Evolutionary conservation across 1,284 basidiomycete genomes (phyloP).

Genomic region (Trichosporon sp.): DNA sequence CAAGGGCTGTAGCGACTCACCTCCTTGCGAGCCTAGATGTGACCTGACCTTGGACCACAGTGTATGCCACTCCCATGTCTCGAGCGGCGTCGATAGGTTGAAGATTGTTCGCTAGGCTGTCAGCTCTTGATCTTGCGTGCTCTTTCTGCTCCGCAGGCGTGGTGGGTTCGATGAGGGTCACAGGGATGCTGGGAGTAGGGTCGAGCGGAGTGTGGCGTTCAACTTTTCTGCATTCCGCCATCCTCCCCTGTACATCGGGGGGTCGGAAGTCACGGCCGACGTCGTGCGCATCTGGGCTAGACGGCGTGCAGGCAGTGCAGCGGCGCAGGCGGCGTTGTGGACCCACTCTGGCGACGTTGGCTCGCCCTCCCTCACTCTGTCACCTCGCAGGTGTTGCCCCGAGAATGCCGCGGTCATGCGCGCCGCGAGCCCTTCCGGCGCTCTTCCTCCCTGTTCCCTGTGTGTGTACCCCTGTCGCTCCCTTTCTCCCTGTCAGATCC

Average conservation of each 20-base stretch:
- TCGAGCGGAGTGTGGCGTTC: background rate
- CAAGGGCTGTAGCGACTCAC: background rate
- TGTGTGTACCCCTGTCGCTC: background rate
- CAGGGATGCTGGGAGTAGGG: background rate
- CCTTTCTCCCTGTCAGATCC: background rate
- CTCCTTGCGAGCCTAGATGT: constrained; percentile 12
- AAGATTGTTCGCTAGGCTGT: constrained; percentile 12
- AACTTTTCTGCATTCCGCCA: background rate
- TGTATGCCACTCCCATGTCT: constrained; percentile 16
- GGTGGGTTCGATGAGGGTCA: background rate
- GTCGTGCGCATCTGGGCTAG: background rate
- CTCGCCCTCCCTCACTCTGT: too few species aligned
- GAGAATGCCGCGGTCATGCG: background rate
- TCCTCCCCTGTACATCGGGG: background rate
- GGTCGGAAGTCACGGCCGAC: too few species aligned
- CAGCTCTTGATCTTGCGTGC: background rate
- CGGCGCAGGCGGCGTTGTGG: background rate
- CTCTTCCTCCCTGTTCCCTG: background rate
- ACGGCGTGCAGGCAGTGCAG: background rate
- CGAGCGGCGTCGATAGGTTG: constrained; percentile 15
- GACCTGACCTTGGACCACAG: constrained; percentile 14
- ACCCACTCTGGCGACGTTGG: background rate
- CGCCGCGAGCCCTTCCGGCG: too few species aligned
- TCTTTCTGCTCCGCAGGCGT: background rate
- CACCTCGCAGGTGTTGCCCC: too few species aligned